Conservation (phyloP, 2,329 filamentous ascomycete genomes). For the Graphiopsis chlorocephala region DNA sequence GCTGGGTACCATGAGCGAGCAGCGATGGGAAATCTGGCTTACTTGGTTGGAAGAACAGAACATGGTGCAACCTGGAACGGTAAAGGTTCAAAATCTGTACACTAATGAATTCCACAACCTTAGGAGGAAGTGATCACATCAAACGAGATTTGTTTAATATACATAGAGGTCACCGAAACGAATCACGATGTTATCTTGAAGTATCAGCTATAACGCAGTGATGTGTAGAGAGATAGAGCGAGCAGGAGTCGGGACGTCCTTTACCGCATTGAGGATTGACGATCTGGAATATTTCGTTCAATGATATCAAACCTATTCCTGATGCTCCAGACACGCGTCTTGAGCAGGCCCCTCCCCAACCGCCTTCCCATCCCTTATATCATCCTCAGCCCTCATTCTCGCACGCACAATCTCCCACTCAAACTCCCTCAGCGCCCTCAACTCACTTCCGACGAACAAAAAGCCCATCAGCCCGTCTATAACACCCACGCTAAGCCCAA, state of each 20-base stretch:
- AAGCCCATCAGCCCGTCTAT: constrained; percentile 83
- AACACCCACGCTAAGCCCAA: constrained; percentile 72
- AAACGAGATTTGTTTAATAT: neutral
- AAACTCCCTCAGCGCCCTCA: constrained; percentile 83
- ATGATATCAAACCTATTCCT: neutral
- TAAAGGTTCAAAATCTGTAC: constrained; percentile 4
- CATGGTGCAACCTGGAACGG: constrained; percentile 1
- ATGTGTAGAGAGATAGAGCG: no score
- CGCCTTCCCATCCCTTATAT: neutral
- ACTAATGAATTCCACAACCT: constrained; percentile 12
- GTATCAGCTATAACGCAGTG: no score
- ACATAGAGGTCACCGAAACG: neutral
- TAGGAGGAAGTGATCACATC: neutral
- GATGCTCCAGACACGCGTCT: neutral
- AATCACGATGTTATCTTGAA: neutral
- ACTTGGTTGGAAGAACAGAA: constrained; percentile 20
- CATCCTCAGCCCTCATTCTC: constrained; percentile 35
- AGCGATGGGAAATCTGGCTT: constrained; percentile 22
- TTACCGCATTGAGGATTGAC: no score
- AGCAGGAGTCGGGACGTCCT: no score
- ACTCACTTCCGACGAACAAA: constrained; percentile 80
- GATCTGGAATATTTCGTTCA: no score
- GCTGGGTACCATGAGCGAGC: constrained; percentile 21
- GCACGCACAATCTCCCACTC: constrained; percentile 85
- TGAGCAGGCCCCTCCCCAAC: neutral